Base-by-base conservation (phyloP, 2,329 filamentous ascomycete genomes). In the Fusarium papillatum region DNA sequence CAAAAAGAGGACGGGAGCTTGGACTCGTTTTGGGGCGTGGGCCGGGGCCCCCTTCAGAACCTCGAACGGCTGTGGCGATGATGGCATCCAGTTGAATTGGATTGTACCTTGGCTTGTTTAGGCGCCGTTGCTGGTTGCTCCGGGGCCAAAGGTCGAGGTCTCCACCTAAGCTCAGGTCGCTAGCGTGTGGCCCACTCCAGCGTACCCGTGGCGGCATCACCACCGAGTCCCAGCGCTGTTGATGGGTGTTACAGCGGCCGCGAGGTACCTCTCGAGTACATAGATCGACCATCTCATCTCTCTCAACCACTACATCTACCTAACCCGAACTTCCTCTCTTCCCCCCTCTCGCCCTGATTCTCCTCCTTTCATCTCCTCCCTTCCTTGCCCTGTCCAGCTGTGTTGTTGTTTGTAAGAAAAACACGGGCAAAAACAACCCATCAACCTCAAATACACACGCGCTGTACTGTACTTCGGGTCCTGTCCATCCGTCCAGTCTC, bases 61-160 rank as follows among this genome's bases (percentile, higher is more conserved):
- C 64, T 74, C 66, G 69, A 76, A 66, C 66, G 71, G 66, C 64
- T 60, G 63, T 64, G 63, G 72, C 72, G 74, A 76, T 66, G 39
- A 57, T 64, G 48, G 63, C 22, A 39, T 24, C 53, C 31, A 29
- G 36, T 38, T 38, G 36, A 38, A 38, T 38, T 55, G 57, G 72
- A 73, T 59, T 63, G 70, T 64, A 64, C 67, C 71, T 73, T 76
- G 74, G 74, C 74, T 72, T 76, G 70, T 73, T 76, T 76, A 79
- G 76, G 68, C 76, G 74, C 78, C 78, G 77, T 79, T 79, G 78
- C 78, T 77, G 76, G 78, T 74, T 79, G 78, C 73, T 78, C 69
- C 68, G 72, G 29, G 70, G 74, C 72, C 72, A 69, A 68, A 55
- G 64, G 67, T 67, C 68, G 39, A 50, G 50, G 50, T n/a, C 50